Conservation (phyloP, 2,329 filamentous ascomycete species). For the Cladosporium oxysporum region DNA sequence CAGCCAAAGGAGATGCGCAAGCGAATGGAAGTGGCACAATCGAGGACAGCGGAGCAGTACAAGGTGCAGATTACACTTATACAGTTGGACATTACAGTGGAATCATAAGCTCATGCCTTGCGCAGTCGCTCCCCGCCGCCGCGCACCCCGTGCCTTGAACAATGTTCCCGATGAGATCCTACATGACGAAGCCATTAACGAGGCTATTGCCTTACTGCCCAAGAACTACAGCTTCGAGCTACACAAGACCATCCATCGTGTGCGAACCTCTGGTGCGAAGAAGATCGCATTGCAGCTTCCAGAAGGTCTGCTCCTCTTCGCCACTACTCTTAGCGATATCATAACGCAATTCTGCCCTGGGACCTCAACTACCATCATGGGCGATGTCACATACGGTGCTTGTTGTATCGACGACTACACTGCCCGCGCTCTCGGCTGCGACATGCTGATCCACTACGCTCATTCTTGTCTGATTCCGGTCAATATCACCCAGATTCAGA, state of each 20-base stretch:
- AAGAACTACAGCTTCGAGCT: constrained; percentile 99
- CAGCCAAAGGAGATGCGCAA: constrained; percentile 49
- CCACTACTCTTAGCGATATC: constrained; percentile 96
- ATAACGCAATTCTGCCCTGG: constrained; percentile 90
- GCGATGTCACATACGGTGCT: constrained; percentile 96
- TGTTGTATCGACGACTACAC: constrained; percentile 99
- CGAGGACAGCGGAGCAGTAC: constrained; percentile 66
- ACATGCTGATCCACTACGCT: constrained; percentile 93
- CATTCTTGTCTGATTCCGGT: constrained; percentile 96
- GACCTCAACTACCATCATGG: constrained; percentile 95
- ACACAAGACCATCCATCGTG: constrained; percentile 94
- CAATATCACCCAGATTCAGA: constrained; percentile 94
- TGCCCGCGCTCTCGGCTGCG: constrained; percentile 87
- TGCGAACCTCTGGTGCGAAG: constrained; percentile 75
- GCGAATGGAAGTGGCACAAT: constrained; percentile 44
- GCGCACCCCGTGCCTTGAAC: constrained; percentile 79
- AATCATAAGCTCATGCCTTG: constrained; percentile 17
- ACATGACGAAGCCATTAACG: constrained; percentile 80
- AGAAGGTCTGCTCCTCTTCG: constrained; percentile 90
- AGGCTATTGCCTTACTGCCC: constrained; percentile 82
- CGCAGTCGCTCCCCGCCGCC: constrained; percentile 69
- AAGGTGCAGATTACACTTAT: constrained; percentile 54
- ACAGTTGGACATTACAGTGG: constrained; percentile 9
- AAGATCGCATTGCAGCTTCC: constrained; percentile 95
- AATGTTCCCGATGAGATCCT: constrained; percentile 87